phyloP scores from a whole-genome alignment of 805 yeast species.

The Ogataea trehaloabstinens region DNA sequence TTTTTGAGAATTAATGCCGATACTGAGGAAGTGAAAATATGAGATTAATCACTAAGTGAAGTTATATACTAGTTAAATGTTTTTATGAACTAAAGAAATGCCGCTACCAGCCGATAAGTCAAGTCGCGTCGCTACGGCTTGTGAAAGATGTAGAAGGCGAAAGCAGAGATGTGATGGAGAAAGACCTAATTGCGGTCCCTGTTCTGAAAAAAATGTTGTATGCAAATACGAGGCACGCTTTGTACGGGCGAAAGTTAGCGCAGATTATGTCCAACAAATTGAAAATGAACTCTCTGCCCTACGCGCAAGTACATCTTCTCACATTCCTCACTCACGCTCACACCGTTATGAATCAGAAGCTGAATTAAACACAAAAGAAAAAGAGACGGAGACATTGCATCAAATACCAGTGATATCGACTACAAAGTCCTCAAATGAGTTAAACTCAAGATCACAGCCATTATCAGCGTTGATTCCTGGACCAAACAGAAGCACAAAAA shows the following conservation, averaged over 20 bases:
- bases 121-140: constrained; percentile 1
- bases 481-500: not conserved
- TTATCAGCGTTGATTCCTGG: too few species aligned
- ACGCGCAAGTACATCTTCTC: not conserved
- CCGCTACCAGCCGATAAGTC: not conserved
- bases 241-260: constrained; percentile 2
- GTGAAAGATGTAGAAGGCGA: constrained; percentile 3
- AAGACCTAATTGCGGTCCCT: constrained; percentile 1
- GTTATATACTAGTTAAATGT: too few species aligned
- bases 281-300: constrained; percentile 1
- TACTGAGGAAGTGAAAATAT: too few species aligned
- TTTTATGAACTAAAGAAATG: too few species aligned
- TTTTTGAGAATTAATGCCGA: too few species aligned
- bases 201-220: not conserved
- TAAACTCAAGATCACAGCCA: not conserved
- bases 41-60: too few species aligned
- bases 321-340: not conserved
- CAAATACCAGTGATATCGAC: not conserved
- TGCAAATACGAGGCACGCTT: constrained; percentile 2
- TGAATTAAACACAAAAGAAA: not conserved
- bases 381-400: not conserved
- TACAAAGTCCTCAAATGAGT: not conserved
- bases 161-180: constrained; percentile 5
- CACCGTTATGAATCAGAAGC: not conserved
- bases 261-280: constrained; percentile 2